Conservation (phyloP, 2,329 filamentous ascomycete genomes). For the Diaporthe capsici region DNA sequence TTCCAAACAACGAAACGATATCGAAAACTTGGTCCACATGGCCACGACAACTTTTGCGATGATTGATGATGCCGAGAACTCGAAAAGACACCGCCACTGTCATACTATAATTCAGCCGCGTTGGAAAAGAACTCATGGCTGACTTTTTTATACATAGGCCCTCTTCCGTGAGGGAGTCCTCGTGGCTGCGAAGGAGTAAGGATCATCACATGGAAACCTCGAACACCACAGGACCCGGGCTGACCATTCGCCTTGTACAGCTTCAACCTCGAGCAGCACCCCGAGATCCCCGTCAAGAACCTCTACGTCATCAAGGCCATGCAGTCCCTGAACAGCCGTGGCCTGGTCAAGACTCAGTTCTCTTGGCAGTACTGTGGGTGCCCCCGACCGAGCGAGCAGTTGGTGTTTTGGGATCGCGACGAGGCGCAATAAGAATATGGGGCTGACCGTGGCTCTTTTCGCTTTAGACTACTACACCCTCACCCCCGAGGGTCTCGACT, state of each 20-base stretch:
- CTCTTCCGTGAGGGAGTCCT: slow-evolving; percentile 95
- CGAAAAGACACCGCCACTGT: not conserved
- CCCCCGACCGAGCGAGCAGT: slow-evolving; percentile 10
- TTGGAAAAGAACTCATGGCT: slow-evolving; percentile 38
- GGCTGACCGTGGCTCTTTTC: slow-evolving; percentile 14
- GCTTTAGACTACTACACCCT: slow-evolving; percentile 95
- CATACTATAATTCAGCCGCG: not conserved
- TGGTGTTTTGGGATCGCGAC: not conserved
- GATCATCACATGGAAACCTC: slow-evolving; percentile 29
- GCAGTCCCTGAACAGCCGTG: slow-evolving; percentile 98
- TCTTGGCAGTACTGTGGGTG: slow-evolving; percentile 88
- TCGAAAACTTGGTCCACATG: slow-evolving; percentile 22
- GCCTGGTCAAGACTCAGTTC: slow-evolving; percentile 99
- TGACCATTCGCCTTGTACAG: slow-evolving; percentile 31
- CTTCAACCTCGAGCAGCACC: slow-evolving; percentile 98
- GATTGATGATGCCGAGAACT: slow-evolving; percentile 26
- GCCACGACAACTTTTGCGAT: slow-evolving; percentile 26
- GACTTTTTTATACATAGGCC: slow-evolving; percentile 56
- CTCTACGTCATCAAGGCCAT: slow-evolving; percentile 99
- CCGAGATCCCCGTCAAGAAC: slow-evolving; percentile 99
- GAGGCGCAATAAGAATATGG: not conserved
- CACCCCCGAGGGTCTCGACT: slow-evolving; percentile 99
- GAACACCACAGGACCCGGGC: slow-evolving; percentile 8
- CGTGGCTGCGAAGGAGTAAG: slow-evolving; percentile 93
- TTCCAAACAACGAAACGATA: slow-evolving; percentile 29